Percentiles rank a stretch among this genome's conserved stretches.
These are phyloP conservation scores for Conidiobolus incongruus DNA, from an alignment of 371 early-diverging fungal genomes.

Conservation along the genomic window DNA sequence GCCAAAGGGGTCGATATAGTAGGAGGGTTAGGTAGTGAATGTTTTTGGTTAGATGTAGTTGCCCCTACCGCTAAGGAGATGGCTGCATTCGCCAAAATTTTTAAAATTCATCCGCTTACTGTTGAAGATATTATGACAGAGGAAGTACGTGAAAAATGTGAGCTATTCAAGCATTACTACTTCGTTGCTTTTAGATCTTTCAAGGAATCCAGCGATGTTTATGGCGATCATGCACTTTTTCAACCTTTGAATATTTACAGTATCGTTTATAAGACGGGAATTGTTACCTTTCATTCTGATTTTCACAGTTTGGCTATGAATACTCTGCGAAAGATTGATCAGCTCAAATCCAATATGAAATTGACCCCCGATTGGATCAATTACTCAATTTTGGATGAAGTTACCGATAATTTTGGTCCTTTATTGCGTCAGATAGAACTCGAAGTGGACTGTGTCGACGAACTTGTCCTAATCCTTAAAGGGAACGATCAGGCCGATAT, in stretches of 20 bases:
- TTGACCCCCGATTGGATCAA: conserved; percentile 56
- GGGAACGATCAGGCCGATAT: conserved; percentile 75
- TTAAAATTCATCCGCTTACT: conserved; percentile 72
- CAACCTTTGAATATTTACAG: conserved; percentile 66
- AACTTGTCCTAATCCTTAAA: conserved; percentile 66
- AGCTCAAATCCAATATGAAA: conserved; percentile 26
- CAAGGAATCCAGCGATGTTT: conserved; percentile 34
- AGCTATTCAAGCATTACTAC: too few species aligned
- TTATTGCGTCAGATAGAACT: conserved; percentile 49
- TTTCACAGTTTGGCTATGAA: conserved; percentile 43
- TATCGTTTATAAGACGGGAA: conserved; percentile 51
- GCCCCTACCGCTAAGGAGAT: conserved; percentile 64
- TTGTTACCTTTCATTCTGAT: conserved; percentile 56
- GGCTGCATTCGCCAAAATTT: conserved; percentile 23
- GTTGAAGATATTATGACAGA: too few species aligned
- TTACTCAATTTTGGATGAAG: conserved; percentile 68
- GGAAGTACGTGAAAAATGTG: too few species aligned
- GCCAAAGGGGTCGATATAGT: conserved; percentile 11
- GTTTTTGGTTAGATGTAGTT: conserved; percentile 78
- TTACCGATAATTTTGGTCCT: conserved; percentile 66
- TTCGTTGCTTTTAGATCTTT: conserved; percentile 70
- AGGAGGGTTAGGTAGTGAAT: conserved; percentile 19
- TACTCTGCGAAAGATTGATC: conserved; percentile 47
- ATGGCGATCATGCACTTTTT: too few species aligned
- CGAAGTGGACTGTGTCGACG: conserved; percentile 79